Conservation (phyloP, 495 filamentous ascomycete species). For the Cetradonia linearis region DNA sequence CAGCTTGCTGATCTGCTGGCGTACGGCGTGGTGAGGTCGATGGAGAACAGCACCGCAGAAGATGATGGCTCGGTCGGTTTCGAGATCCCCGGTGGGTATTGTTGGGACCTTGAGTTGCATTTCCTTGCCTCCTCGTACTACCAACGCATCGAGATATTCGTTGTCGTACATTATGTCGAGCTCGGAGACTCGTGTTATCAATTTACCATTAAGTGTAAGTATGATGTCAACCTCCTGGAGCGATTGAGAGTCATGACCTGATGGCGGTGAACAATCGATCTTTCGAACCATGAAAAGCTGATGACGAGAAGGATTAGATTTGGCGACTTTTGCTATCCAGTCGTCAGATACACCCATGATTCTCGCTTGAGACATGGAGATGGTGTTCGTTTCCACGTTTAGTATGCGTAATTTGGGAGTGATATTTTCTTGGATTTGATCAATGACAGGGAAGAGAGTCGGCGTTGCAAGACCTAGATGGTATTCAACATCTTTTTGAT, state of each 20-base stretch:
- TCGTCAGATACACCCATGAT: slow-evolving; percentile 96
- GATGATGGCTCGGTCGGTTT: slow-evolving; percentile 80
- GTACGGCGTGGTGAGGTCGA: slow-evolving; percentile 86
- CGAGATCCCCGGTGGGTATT: slow-evolving; percentile 78
- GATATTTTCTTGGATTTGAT: slow-evolving; percentile 69
- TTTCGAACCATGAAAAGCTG: slow-evolving; percentile 99
- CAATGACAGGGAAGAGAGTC: slow-evolving; percentile 71
- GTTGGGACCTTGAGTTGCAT: slow-evolving; percentile 71
- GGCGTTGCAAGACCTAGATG: slow-evolving; percentile 89
- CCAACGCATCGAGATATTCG: slow-evolving; percentile 67
- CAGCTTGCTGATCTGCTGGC: slow-evolving; percentile 94
- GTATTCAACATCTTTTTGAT: slow-evolving; percentile 88
- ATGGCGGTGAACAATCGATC: slow-evolving; percentile 58
- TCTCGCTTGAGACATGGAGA: slow-evolving; percentile 94
- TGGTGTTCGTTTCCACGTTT: slow-evolving; percentile 85
- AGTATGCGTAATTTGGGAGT: slow-evolving; percentile 77
- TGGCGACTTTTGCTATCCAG: slow-evolving; percentile 82
- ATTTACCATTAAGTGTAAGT: slow-evolving; percentile 77
- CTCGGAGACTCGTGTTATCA: slow-evolving; percentile 87
- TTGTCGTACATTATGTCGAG: slow-evolving; percentile 95
- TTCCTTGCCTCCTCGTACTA: slow-evolving; percentile 79
- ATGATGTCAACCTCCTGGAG: slow-evolving; percentile 90
- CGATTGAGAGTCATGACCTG: slow-evolving; percentile 32
- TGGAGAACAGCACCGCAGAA: slow-evolving; percentile 96
- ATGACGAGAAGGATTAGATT: slow-evolving; percentile 79